Evolutionary conservation across 495 filamentous ascomycete genomes (phyloP), one percentile per base, ranked within the genome.

Genomic region (Podospora australis): DNA sequence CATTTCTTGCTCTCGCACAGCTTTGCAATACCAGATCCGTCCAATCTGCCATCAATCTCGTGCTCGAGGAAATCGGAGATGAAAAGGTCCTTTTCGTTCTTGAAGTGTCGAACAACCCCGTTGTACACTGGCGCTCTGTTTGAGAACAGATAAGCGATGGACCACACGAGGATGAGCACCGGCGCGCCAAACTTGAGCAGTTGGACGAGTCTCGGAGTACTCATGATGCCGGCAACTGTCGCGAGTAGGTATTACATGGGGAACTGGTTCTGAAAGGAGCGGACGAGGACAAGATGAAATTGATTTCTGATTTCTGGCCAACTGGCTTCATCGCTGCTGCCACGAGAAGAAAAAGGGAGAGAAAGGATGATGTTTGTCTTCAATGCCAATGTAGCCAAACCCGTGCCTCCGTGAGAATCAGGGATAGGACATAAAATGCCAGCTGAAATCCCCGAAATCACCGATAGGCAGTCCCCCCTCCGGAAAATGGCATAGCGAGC

Each of bases 21-120:
- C 23, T 54, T 46, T 4, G 43, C 16, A 14, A 69, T 55, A 16
- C 48, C 43, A 6, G 13, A 35, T 42, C 58, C 58, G 42, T 69
- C 55, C 41, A 64, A 59, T 0, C 47, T 17, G 26, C 66, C 64
- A 46, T 64, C 66, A 38, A 69, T 56, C 16, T 63, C 58, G 19
- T 55, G 44, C 11, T 59, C 44, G 6, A 62, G 36, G 10, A 58
- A 59, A 19, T 57, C 50, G 20, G 56, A n/a, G 14, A 69, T 50
- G 50, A 69, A 69, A 9, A 51, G 4, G 4, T 45, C 29, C 47
- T 54, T 62, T 45, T 56, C 44, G 36, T 51, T 53, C 34, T 53
- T 48, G 47, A 62, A 54, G 25, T 53, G 43, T n/a, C 55, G 52
- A 8, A 49, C n/a, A 14, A 58, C 47, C 5, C 35, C 47, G 21